Base-by-base conservation (phyloP, 345 rosid genomes). In the Hibiscus syriacus region DNA sequence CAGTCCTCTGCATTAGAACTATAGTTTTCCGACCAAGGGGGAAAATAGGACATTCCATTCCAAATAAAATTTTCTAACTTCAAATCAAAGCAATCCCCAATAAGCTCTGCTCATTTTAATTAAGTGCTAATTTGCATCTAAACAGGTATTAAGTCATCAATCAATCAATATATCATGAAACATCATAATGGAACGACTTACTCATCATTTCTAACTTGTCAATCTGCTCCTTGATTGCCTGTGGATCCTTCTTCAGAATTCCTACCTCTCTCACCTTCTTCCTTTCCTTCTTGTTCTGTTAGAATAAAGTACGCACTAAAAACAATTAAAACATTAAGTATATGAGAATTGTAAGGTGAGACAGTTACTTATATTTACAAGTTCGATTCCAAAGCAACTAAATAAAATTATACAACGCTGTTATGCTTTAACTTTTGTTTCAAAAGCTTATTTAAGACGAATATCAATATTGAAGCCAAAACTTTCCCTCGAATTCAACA, bases 241-340 rank as follows among this genome's bases (percentile, higher is more conserved):
- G 95, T 0, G 99, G 99, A 77, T 94, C 99, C 80, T 94, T 94
- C 82, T 94, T 94, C 84, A 94, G 75, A 76, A 94, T 89, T 36
- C 98, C 99, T 49, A 91, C 99, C 75, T 94, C 99, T 74, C 99
- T 88, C 76, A 94, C 99, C 82, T 94, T 94, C 83, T 94, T 89
- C 32, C 98, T 85, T 73, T 94, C 98, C 68, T 89, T 94, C 86
- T 94, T 94, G 80, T 94, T 94, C 99, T 94, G 96, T 75, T 54
- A 38, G 59, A 20, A 59, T 16, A 36, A 3, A 59, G 34, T 34
- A 70, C 56, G 70, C 26, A 72, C 14, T 6, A 52, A 14, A 2
- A 22, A 32, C 20, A 13, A 66, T 52, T 17, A 19, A 12, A 52
- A 49, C 48, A 66, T 12, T 52, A 32, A 66, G 36, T 14, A 5